A percentile compares a stretch with the other conserved stretches of the same genome.
These are phyloP conservation scores for Bauhinia variegata DNA, from an alignment of 306 rosid genomes.

Conservation along the genomic window DNA sequence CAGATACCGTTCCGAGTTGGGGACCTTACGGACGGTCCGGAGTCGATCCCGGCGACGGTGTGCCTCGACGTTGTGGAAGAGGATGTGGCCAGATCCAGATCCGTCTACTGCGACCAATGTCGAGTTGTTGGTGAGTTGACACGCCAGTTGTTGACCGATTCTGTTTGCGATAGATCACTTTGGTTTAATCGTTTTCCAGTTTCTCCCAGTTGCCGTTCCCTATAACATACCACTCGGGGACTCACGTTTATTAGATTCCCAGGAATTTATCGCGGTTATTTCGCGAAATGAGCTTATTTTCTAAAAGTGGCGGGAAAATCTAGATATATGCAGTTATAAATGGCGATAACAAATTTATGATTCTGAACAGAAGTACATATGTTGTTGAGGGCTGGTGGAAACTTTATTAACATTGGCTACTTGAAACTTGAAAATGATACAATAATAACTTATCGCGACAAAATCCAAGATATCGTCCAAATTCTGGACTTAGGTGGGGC, in stretches of 20 bases:
- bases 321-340: too few species aligned
- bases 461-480: constrained; percentile 14
- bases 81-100: constrained; percentile 92
- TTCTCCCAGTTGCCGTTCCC: constrained; percentile 26
- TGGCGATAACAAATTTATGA: too few species aligned
- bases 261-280: constrained; percentile 27
- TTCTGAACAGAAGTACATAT: not conserved
- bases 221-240: not conserved
- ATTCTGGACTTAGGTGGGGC: constrained; percentile 35
- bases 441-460: constrained; percentile 25
- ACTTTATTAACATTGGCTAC: too few species aligned
- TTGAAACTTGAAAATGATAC: not conserved
- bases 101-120: constrained; percentile 90
- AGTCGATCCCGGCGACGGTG: constrained; percentile 52
- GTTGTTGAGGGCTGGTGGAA: not conserved
- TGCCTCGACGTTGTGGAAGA: constrained; percentile 86
- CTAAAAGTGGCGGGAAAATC: not conserved
- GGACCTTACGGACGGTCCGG: constrained; percentile 48
- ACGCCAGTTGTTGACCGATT: constrained; percentile 40
- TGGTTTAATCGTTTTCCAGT: constrained; percentile 45
- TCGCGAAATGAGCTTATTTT: constrained; percentile 14
- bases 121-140: constrained; percentile 95
- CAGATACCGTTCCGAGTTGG: constrained; percentile 81
- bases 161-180: constrained; percentile 27
- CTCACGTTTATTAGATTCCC: not conserved